phyloP scores from a whole-genome alignment of 495 filamentous ascomycete species.

The Penicillium salamii region DNA sequence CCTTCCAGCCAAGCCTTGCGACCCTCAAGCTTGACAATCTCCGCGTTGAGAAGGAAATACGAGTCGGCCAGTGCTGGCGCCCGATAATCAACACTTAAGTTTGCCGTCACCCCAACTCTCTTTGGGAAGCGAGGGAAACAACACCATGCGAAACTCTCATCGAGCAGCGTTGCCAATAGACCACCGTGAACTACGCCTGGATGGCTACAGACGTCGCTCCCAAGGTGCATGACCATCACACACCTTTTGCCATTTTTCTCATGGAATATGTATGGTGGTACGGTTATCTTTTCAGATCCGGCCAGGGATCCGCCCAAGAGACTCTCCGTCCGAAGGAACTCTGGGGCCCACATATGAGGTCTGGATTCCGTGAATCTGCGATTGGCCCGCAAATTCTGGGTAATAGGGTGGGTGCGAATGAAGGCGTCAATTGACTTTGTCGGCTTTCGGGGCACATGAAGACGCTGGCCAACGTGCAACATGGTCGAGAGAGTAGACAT shows the following conservation, averaged over 20 bases:
- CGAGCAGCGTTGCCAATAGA: constrained; percentile 80
- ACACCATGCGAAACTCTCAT: constrained; percentile 83
- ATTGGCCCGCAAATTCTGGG: constrained; percentile 57
- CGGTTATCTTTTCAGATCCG: constrained; percentile 67
- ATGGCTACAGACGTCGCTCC: constrained; percentile 77
- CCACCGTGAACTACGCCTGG: constrained; percentile 88
- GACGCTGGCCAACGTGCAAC: neutral
- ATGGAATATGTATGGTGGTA: constrained; percentile 72
- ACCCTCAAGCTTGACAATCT: constrained; percentile 81
- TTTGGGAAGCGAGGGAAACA: constrained; percentile 84
- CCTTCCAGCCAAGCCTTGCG: constrained; percentile 93
- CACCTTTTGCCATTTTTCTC: constrained; percentile 64
- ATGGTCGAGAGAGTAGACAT: no score
- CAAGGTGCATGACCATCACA: constrained; percentile 73
- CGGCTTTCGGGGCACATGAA: neutral
- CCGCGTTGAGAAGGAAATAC: constrained; percentile 73
- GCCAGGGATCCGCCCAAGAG: constrained; percentile 75
- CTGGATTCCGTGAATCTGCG: constrained; percentile 67
- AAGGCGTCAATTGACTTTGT: constrained; percentile 53
- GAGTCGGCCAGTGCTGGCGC: constrained; percentile 65
- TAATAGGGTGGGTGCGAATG: constrained; percentile 72
- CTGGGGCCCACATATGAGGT: constrained; percentile 78
- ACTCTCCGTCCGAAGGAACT: constrained; percentile 58
- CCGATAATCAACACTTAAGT: constrained; percentile 81
- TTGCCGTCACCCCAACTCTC: constrained; percentile 83